Base-by-base conservation (phyloP, 2,329 filamentous ascomycete species). In the Nothomitra cinnamomea region DNA sequence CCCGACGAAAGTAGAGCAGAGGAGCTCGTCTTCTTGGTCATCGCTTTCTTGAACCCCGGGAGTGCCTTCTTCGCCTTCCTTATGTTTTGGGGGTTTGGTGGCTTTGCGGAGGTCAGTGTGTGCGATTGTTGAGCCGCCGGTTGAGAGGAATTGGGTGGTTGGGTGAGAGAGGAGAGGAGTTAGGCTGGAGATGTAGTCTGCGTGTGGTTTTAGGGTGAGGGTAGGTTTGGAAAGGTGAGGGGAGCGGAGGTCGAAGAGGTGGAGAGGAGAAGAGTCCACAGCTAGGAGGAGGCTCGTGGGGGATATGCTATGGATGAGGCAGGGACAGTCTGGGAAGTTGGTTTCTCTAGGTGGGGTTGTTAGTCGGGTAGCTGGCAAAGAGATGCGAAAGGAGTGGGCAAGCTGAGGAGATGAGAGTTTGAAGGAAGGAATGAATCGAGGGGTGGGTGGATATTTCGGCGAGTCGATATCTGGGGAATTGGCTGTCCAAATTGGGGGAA, bases 141-240 rank as follows among this genome's bases (percentile, higher is more conserved):
- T 95, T 38, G 85, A 92, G 52, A 95, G 78, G 85, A 88, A 98
- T 69, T 96, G 90, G 69, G 95, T 95, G 61, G 86, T 81, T 65
- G 86, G 90, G 3, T 89, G 89, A 17, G 84, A 90, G 0, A 87
- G 95, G 0, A 98, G 77, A 1, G 89, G 82, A 0, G 86, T 85
- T 45, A 98, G 75, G 51, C 86, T 89, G 32, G 89, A 92, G 53
- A 98, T 79, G 67, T 95, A 95, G 70, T 96, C 90, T 61, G 85
- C 81, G 68, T 98, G 92, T 0, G 90, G 90, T 57, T 81, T 81
- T 64, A 90, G 83, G 8, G 87, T 88, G 63, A 89, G 85, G 21
- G 82, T 77, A 1, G 87, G 87, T 58, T 78, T 82, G 45, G 84
- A 74, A 21, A 5, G n/a, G n/a, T 32, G 45, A 13, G 45, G 24